These are phyloP conservation scores for Calocybe cyanea DNA, from an alignment of 768 basidiomycete species.

Conservation along the genomic window DNA sequence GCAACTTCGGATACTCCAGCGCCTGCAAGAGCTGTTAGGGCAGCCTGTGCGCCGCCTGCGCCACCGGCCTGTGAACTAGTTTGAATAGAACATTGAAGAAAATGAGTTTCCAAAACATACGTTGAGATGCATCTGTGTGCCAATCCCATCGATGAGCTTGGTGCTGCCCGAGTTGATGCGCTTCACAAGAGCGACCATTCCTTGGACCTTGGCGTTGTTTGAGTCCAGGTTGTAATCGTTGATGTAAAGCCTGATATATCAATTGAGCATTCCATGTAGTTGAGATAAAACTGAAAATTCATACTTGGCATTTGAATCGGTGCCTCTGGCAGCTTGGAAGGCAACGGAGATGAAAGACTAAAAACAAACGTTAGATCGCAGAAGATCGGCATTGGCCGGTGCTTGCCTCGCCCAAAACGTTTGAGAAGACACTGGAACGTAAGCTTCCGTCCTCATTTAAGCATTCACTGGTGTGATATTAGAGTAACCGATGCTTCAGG, in stretches of 20 bases:
- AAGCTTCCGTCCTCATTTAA: constrained; percentile 50
- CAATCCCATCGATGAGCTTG: constrained; percentile 27
- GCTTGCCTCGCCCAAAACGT: constrained; percentile 40
- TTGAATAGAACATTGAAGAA: not conserved
- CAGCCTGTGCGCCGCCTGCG: constrained; percentile 37
- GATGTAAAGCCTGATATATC: constrained; percentile 27
- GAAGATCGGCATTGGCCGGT: not conserved
- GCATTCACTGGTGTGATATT: constrained; percentile 33
- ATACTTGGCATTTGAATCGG: constrained; percentile 46
- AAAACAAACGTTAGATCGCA: not conserved
- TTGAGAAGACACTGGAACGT: constrained; percentile 43
- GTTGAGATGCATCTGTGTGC: constrained; percentile 38
- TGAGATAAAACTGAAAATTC: not conserved
- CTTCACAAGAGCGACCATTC: constrained; percentile 36
- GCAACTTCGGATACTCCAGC: constrained; percentile 39
- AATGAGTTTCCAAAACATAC: constrained; percentile 8
- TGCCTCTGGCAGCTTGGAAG: constrained; percentile 45
- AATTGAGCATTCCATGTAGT: not conserved
- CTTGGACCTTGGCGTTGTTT: constrained; percentile 41
- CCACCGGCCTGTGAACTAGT: constrained; percentile 31
- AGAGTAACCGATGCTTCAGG: not conserved
- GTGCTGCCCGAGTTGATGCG: constrained; percentile 30
- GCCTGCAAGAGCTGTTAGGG: constrained; percentile 37
- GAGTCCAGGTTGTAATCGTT: constrained; percentile 50
- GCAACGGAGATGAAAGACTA: constrained; percentile 48